A percentile compares a stretch with the other conserved stretches of the same genome.
Conservation (phyloP, 192 early-diverging fungal species). For the Phycomyces nitens region DNA sequence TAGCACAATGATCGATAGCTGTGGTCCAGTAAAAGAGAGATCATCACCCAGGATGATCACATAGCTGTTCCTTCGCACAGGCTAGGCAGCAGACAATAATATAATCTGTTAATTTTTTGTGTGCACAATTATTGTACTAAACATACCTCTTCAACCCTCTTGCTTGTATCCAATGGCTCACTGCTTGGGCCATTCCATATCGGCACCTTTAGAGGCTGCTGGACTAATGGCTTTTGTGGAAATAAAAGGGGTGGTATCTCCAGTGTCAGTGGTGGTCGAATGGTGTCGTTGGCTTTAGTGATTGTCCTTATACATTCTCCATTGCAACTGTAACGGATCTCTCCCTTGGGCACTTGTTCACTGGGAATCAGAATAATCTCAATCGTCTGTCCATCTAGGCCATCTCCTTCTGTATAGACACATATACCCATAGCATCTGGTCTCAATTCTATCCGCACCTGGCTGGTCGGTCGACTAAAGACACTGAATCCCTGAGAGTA, state of each 20-base stretch:
- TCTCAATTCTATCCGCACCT: constrained; percentile 35
- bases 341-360: too few species aligned
- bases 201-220: too few species aligned
- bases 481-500: constrained; percentile 42
- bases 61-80: constrained; percentile 3
- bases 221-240: too few species aligned
- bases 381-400: constrained; percentile 24
- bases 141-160: neutral
- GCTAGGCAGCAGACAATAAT: neutral
- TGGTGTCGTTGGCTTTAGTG: too few species aligned
- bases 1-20: constrained; percentile 29
- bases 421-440: constrained; percentile 42
- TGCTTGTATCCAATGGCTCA: neutral
- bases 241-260: too few species aligned
- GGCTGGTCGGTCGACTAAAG: constrained; percentile 32
- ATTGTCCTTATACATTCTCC: too few species aligned
- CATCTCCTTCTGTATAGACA: constrained; percentile 29
- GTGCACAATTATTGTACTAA: too few species aligned
- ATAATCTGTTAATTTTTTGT: too few species aligned
- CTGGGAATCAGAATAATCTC: neutral
- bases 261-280: too few species aligned
- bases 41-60: constrained; percentile 32
- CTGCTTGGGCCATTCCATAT: too few species aligned
- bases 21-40: constrained; percentile 33
- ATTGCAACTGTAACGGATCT: too few species aligned